Evolutionary conservation across 2,329 filamentous ascomycete genomes (phyloP).

Genomic region (Penicillium capsulatum): DNA sequence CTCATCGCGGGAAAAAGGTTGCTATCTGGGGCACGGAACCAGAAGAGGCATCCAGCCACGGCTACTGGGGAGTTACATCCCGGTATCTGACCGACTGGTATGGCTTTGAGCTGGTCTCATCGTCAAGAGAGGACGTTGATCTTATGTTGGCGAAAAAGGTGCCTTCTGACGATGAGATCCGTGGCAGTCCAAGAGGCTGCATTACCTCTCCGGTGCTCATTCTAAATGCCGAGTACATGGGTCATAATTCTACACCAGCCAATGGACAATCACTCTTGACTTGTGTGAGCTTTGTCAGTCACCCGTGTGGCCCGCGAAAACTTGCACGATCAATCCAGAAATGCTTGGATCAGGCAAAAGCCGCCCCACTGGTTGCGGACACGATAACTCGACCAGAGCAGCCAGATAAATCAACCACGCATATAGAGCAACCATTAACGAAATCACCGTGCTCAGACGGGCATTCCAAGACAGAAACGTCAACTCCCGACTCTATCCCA

Average conservation of each 20-base stretch:
- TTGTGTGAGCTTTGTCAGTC: conserved; percentile 2
- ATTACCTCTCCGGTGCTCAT: conserved; percentile 29
- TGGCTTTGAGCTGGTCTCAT: conserved; percentile 28
- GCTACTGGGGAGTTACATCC: conserved; percentile 21
- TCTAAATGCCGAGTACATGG: conserved; percentile 33
- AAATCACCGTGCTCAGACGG: neutral
- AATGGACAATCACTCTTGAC: conserved; percentile 15
- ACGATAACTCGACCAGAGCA: neutral
- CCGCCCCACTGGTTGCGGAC: neutral
- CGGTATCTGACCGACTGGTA: conserved; percentile 35
- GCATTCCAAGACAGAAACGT: too few relatives aligned
- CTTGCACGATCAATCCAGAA: conserved; percentile 5
- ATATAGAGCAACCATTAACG: neutral
- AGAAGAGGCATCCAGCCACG: conserved; percentile 10
- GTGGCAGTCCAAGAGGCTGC: neutral
- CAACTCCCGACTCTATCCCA: too few relatives aligned
- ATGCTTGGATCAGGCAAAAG: neutral
- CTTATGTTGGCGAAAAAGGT: conserved; percentile 29
- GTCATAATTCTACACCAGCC: conserved; percentile 23
- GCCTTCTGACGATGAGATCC: conserved; percentile 14
- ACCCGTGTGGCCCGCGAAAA: conserved; percentile 8
- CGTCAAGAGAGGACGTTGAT: conserved; percentile 24
- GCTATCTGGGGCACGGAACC: conserved; percentile 26
- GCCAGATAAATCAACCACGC: neutral
- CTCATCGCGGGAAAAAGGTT: conserved; percentile 21